Evolutionary conservation across 768 basidiomycete genomes (phyloP).

Genomic region (Psilocybe sp.): DNA sequence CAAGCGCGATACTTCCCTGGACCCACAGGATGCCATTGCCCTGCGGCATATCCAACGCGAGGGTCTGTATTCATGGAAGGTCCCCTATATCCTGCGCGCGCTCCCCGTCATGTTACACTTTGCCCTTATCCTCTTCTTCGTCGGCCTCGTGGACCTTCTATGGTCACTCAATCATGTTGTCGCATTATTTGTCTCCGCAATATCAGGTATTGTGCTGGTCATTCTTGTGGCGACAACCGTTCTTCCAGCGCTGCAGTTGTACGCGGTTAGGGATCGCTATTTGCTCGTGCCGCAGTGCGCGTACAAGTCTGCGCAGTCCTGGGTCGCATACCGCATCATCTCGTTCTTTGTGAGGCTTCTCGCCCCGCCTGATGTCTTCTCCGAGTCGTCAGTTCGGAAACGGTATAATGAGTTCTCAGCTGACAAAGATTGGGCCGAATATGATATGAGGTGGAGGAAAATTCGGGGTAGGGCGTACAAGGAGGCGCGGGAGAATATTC

Average conservation of each 20-base stretch:
- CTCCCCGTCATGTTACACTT: conserved; percentile 17
- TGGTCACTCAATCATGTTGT: conserved; percentile 14
- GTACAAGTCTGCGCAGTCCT: conserved; percentile 17
- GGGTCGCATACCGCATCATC: conserved; percentile 8
- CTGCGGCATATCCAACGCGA: conserved; percentile 19
- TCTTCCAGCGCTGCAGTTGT: conserved; percentile 10
- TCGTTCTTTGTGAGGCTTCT: conserved; percentile 4
- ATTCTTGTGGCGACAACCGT: conserved; percentile 11
- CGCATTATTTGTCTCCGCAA: conserved; percentile 9
- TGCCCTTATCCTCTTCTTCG: conserved; percentile 18
- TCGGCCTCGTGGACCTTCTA: conserved; percentile 18
- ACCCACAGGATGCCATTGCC: conserved; percentile 13
- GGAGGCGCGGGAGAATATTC: neutral
- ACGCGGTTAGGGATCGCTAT: conserved; percentile 3
- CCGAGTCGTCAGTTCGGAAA: neutral
- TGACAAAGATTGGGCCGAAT: conserved; percentile 11
- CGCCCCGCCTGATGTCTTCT: neutral
- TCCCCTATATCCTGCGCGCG: conserved; percentile 13
- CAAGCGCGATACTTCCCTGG: conserved; percentile 10
- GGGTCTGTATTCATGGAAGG: conserved; percentile 17
- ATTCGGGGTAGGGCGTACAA: neutral
- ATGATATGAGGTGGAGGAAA: conserved; percentile 6
- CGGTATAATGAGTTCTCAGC: conserved; percentile 6
- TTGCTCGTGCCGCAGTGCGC: conserved; percentile 10
- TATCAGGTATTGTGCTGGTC: conserved; percentile 10